Base-by-base conservation (phyloP, 768 basidiomycete genomes). In the Mycena belliarum region DNA sequence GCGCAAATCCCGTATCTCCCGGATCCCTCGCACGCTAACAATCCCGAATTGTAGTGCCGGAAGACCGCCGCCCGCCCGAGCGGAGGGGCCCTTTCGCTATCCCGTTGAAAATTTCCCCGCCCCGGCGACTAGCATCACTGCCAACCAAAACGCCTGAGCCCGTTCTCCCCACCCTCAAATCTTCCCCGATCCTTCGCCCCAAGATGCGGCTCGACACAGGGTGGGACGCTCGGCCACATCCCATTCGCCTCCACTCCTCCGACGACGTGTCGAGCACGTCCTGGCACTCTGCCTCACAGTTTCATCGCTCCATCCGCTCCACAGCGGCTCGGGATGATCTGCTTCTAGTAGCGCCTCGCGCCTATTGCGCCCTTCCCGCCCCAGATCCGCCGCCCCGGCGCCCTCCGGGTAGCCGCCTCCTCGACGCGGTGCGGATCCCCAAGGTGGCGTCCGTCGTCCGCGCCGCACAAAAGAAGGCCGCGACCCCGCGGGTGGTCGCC, bases 351-450 rank as follows among this genome's bases (percentile, higher is more conserved):
- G 11, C 37, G 14, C 25, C n/a, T 33, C 21, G 16, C 53, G 20
- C 24, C 33, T 32, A 9, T 14, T 44, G 24, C 51, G 46, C 20
- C 4, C 40, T 28, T 33, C 40, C 26, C 38, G 26, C 2, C 28
- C 25, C 50, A 28, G n/a, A 18, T 3, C 12, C 38, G 40, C n/a
- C n/a, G n/a, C n/a, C 11, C 24, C 33, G 49, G 15, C 42, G 29
- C 44, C 25, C 49, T 49, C n/a, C n/a, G n/a, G n/a, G n/a, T n/a
- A n/a, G 58, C 20, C 52, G 58, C 9, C 32, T 59, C 24, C 52
- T 43, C 21, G 40, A 41, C 8, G 52, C 32, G 3, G 48, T 59
- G 32, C 48, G 56, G 37, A 49, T 57, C 2, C 56, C 49, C 26
- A 59, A 53, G 25, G 20, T 59, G 16, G 26, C 52, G 32, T 12